A percentile compares a stretch with the other conserved stretches of the same genome.
Evolutionary conservation across 2,329 filamentous ascomycete genomes (phyloP).

Genomic region (Dothideomycetidae sp.): DNA sequence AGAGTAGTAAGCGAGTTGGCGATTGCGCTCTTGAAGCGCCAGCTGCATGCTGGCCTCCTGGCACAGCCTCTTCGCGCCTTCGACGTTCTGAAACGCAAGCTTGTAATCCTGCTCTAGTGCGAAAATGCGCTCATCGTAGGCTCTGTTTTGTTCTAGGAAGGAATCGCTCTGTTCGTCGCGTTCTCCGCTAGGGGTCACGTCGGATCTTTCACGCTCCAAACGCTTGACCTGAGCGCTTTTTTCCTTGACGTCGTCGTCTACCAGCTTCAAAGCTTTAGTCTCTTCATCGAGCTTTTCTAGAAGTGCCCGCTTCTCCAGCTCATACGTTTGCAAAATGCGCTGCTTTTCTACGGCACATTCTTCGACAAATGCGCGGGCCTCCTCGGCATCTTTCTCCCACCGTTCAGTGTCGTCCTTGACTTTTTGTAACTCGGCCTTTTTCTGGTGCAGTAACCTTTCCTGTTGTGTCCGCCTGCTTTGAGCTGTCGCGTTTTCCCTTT

Average conservation of each 20-base stretch:
- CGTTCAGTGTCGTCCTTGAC: constrained; percentile 55
- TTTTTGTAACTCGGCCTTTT: constrained; percentile 53
- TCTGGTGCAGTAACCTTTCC: constrained; percentile 56
- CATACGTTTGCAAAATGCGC: constrained; percentile 29
- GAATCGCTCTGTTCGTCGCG: constrained; percentile 15
- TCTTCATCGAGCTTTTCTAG: constrained; percentile 30
- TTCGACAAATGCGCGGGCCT: constrained; percentile 34
- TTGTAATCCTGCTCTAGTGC: constrained; percentile 21
- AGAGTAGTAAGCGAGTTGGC: constrained; percentile 27
- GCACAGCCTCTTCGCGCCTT: constrained; percentile 21
- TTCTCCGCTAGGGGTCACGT: constrained; percentile 27
- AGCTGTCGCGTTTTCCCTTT: constrained; percentile 66
- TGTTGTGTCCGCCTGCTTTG: constrained; percentile 67
- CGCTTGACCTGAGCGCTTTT: constrained; percentile 58
- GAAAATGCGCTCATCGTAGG: constrained; percentile 23
- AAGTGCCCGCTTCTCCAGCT: constrained; percentile 27
- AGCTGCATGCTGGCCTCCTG: constrained; percentile 39
- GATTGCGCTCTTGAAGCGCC: constrained; percentile 30
- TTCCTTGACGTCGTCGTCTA: constrained; percentile 61
- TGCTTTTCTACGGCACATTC: constrained; percentile 25
- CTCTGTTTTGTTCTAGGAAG: constrained; percentile 18
- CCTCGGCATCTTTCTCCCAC: constrained; percentile 50
- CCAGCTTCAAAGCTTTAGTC: constrained; percentile 37
- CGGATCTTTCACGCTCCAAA: constrained; percentile 51
- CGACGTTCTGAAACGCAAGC: constrained; percentile 18